Evolutionary conservation across 495 filamentous ascomycete genomes (phyloP).

Genomic region (Trichoderma parareesei): DNA sequence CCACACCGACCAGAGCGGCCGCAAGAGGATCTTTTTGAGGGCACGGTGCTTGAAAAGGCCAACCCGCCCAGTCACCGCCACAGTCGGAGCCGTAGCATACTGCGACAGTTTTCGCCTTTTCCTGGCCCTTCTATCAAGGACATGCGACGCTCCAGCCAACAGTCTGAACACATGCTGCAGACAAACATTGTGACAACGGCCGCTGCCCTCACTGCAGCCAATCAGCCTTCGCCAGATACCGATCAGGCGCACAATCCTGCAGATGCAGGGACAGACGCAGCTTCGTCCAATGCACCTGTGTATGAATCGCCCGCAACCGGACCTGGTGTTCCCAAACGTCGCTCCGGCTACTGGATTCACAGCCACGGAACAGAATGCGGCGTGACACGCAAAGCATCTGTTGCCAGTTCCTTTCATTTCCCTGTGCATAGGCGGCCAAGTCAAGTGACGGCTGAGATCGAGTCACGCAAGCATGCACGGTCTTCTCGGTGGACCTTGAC

Average conservation of each 20-base stretch:
- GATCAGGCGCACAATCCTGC: not conserved
- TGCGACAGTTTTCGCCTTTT: conserved; percentile 1
- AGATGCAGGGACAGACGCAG: not conserved
- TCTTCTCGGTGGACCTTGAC: conserved; percentile 7
- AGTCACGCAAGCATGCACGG: conserved; percentile 5
- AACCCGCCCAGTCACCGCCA: not conserved
- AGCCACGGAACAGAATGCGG: not conserved
- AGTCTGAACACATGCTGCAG: not conserved
- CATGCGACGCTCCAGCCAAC: not conserved
- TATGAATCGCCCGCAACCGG: not conserved
- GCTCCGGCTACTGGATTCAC: not conserved
- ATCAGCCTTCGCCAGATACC: not conserved
- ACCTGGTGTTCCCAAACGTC: not conserved
- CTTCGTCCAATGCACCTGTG: not conserved
- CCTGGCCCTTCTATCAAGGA: not conserved
- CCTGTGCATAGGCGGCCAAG: not conserved
- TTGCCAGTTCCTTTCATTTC: not conserved
- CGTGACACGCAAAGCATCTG: not conserved
- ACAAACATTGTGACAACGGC: not conserved
- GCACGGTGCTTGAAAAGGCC: not conserved
- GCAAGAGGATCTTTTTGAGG: not conserved
- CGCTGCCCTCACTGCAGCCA: not conserved
- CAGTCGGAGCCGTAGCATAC: not conserved
- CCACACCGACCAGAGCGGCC: not conserved
- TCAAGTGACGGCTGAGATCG: not conserved